A percentile compares a stretch with the other conserved stretches of the same genome.
These are phyloP conservation scores for Claviceps maximensis DNA, from an alignment of 2,329 filamentous ascomycete species.

Conservation along the genomic window DNA sequence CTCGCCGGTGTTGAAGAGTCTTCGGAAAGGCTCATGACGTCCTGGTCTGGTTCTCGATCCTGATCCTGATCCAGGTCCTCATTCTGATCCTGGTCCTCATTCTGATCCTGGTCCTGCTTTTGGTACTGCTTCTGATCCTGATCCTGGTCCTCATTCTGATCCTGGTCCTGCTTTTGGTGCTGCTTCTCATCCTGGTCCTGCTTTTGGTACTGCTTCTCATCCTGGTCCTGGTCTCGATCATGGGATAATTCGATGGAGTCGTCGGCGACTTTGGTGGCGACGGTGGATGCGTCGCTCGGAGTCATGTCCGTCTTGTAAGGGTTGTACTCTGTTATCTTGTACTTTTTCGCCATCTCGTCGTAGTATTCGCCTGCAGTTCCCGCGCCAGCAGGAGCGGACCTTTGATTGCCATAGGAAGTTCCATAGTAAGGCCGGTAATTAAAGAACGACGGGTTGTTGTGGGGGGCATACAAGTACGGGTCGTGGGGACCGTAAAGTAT, in stretches of 20 bases:
- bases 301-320: background rate
- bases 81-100: too few species aligned
- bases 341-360: constrained; percentile 22
- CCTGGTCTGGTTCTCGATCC: too few species aligned
- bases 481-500: background rate
- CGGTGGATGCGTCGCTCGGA: background rate
- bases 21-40: background rate
- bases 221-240: background rate
- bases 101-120: background rate
- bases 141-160: too few species aligned
- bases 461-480: background rate
- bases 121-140: background rate
- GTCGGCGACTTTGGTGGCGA: background rate
- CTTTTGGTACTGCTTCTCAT: background rate
- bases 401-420: constrained; percentile 9
- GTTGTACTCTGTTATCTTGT: background rate
- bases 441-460: constrained; percentile 14
- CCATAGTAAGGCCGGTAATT: constrained; percentile 11
- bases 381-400: constrained; percentile 3
- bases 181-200: background rate
- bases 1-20: background rate
- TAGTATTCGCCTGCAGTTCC: constrained; percentile 28
- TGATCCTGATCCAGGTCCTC: too few species aligned
- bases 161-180: background rate
- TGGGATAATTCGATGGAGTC: background rate